A percentile compares a stretch with the other conserved stretches of the same genome.
Evolutionary conservation across 345 rosid species (phyloP).

Genomic region (Citrus cavaleriei): DNA sequence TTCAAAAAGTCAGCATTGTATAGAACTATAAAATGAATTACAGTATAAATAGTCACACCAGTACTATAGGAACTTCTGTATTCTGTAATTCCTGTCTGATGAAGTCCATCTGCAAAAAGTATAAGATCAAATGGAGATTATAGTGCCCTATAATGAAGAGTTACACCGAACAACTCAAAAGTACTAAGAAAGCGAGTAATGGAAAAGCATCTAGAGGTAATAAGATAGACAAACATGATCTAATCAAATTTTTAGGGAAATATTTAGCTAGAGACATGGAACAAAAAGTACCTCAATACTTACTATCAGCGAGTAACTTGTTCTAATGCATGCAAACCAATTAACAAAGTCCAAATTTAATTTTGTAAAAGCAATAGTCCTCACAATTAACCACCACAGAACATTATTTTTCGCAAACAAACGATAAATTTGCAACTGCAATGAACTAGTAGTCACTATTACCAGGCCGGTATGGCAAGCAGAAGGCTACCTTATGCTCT

Average conservation of each 20-base stretch:
- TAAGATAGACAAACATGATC: background rate
- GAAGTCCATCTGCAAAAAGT: constrained; percentile 57
- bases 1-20: background rate
- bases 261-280: background rate
- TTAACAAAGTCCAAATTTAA: background rate
- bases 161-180: background rate
- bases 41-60: constrained; percentile 41
- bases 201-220: background rate
- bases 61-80: constrained; percentile 52
- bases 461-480: background rate
- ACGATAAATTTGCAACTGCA: background rate
- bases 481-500: constrained; percentile 65
- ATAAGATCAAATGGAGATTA: constrained; percentile 12
- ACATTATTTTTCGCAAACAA: background rate
- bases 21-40: background rate
- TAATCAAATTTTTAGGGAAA: background rate
- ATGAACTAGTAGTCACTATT: background rate
- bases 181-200: background rate
- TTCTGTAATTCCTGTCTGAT: constrained; percentile 54
- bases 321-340: background rate
- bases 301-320: background rate
- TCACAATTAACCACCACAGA: background rate
- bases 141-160: background rate
- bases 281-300: background rate
- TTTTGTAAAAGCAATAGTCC: background rate